These are phyloP conservation scores for Penicillium decumbens DNA, from an alignment of 2,329 filamentous ascomycete genomes.

Conservation along the genomic window DNA sequence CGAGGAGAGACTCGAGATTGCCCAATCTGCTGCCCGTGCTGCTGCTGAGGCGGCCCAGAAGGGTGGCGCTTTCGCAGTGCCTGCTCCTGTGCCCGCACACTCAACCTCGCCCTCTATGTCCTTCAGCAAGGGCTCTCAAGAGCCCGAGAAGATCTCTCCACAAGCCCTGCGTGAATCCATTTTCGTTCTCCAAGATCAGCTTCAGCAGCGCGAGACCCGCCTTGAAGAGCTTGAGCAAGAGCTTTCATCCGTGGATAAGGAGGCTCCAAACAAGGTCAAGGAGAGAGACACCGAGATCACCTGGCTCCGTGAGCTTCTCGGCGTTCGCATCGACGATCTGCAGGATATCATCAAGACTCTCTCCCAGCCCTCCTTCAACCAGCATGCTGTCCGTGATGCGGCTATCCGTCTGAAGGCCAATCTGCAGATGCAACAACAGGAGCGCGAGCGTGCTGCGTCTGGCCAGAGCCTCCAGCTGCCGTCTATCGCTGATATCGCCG, in stretches of 20 bases:
- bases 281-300: conserved; percentile 91
- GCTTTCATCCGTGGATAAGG: conserved; percentile 64
- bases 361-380: conserved; percentile 69
- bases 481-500: conserved; percentile 68
- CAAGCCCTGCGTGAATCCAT: conserved; percentile 95
- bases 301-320: conserved; percentile 90
- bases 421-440: conserved; percentile 95
- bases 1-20: conserved; percentile 85
- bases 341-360: conserved; percentile 84
- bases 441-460: conserved; percentile 78
- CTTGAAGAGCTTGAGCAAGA: conserved; percentile 82
- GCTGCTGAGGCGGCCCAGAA: conserved; percentile 71
- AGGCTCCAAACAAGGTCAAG: conserved; percentile 74
- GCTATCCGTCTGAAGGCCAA: conserved; percentile 91
- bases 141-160: conserved; percentile 83
- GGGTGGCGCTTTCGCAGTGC: conserved; percentile 37
- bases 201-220: conserved; percentile 84
- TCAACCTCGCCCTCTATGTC: conserved; percentile 47
- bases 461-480: conserved; percentile 66
- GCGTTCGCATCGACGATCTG: conserved; percentile 83
- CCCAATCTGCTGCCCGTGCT: conserved; percentile 78
- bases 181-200: conserved; percentile 90
- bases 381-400: conserved; percentile 76
- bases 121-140: conserved; percentile 42
- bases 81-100: conserved; percentile 37